phyloP scores from a whole-genome alignment of 768 basidiomycete species.

The Amanita molliuscula region DNA sequence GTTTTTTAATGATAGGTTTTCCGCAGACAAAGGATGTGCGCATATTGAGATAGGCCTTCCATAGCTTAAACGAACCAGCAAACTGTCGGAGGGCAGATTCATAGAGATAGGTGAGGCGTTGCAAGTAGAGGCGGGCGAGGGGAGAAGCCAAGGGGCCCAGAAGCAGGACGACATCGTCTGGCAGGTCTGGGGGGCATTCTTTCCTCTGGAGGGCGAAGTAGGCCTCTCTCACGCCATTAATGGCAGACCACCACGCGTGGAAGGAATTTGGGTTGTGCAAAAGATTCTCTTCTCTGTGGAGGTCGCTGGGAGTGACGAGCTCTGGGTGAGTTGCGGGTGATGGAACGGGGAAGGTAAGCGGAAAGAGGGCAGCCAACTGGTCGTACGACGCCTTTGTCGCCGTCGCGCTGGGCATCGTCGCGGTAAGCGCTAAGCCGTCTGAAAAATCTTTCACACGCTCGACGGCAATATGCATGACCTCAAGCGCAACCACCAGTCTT shows the following conservation, averaged over 20 bases:
- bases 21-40: constrained; percentile 85
- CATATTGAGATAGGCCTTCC: constrained; percentile 85
- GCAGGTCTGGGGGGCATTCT: constrained; percentile 36
- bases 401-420: not conserved
- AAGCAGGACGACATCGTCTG: constrained; percentile 41
- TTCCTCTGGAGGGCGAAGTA: constrained; percentile 46
- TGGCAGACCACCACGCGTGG: constrained; percentile 87
- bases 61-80: constrained; percentile 86
- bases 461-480: constrained; percentile 56
- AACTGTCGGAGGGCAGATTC: constrained; percentile 86
- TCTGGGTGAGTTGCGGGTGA: constrained; percentile 69
- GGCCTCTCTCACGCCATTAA: constrained; percentile 63
- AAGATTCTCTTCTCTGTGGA: constrained; percentile 90
- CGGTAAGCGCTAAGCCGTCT: not conserved
- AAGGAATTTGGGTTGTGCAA: constrained; percentile 86
- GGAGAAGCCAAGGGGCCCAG: constrained; percentile 76
- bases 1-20: constrained; percentile 57
- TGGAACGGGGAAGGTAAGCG: constrained; percentile 79
- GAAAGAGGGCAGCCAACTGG: constrained; percentile 38
- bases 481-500: constrained; percentile 47
- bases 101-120: constrained; percentile 85
- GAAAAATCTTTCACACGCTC: constrained; percentile 5
- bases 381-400: constrained; percentile 15
- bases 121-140: constrained; percentile 63
- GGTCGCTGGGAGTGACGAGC: constrained; percentile 63